Evolutionary conservation across 192 early-diverging fungal genomes (phyloP), one percentile per base, ranked within the genome.

Genomic region (Coemansia sp.): DNA sequence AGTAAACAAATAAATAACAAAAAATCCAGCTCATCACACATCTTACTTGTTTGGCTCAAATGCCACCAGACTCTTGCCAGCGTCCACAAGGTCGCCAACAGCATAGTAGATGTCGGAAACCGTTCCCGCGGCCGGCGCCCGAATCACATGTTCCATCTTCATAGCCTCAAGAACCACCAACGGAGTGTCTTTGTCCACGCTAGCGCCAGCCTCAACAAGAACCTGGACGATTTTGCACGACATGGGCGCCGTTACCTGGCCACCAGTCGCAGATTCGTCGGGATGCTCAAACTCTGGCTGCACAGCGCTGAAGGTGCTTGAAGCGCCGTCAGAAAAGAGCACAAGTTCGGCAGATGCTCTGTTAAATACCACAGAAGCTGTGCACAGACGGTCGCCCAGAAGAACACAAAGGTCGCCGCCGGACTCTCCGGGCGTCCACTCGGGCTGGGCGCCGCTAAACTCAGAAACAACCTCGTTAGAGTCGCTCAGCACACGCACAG

Each of bases 81-180:
- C 93, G 4, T 85, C 89, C 37, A 96, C 95, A 71, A 96, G 75
- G 38, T 97, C 95, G 35, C 95, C 95, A 4, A 94, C 90, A 39
- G 80, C 89, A 76, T 92, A 96, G 68, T 88, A 85, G 20, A 98
- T 87, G 51, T 89, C 85, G 37, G 88, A 83, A 61, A 98, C 74
- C 5, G 82, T 84, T 18, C 94, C 96, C 12, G 86, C 79, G 36
- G 80, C 61, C 4, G 95, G 95, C 1, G 94, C 90, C 72, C 88
- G 90, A 66, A 98, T 91, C 53, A 94, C 87, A 65, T 97, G 95
- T 87, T 98, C 96, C 96, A 98, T 98, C 87, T 98, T 98, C 96
- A 98, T 98, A 18, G 96, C 96, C 71, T 98, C 96, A 36, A 98
- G 83, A 36, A 98, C 86, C 3, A 97, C 79, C 36, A 98, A 75